These are phyloP conservation scores for Obelidium mucronatum DNA, from an alignment of 192 early-diverging fungal species.

Conservation along the genomic window DNA sequence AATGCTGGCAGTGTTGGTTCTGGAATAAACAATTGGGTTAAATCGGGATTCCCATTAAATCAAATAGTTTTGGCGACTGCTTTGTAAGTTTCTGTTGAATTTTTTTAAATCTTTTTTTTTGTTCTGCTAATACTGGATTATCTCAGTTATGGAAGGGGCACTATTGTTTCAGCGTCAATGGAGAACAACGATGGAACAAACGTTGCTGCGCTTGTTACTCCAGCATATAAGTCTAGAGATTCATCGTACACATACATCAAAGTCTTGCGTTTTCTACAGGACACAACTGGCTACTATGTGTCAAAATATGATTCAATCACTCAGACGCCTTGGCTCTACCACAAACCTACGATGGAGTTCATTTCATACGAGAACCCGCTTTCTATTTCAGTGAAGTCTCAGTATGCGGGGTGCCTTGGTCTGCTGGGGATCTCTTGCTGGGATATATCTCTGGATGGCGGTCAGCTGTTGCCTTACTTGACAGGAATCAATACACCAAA, in stretches of 20 bases:
- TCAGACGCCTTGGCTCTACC: conserved; percentile 78
- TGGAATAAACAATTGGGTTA: neutral
- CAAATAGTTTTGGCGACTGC: conserved; percentile 6
- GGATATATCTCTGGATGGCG: conserved; percentile 4
- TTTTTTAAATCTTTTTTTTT: neutral
- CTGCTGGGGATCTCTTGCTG: conserved; percentile 31
- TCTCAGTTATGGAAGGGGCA: conserved; percentile 2
- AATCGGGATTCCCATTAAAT: conserved; percentile 4
- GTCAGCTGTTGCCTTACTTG: neutral
- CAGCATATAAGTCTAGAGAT: neutral
- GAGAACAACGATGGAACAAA: conserved; percentile 6
- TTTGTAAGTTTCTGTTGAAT: conserved; percentile 2
- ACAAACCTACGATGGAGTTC: conserved; percentile 60
- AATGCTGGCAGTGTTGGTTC: neutral
- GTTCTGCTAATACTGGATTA: neutral
- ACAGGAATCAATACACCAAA: too few relatives aligned
- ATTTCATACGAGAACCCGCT: conserved; percentile 76
- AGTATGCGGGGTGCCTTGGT: conserved; percentile 60
- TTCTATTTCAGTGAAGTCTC: conserved; percentile 63
- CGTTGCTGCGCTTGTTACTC: neutral
- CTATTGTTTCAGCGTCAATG: conserved; percentile 3
- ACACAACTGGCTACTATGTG: conserved; percentile 59
- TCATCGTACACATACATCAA: neutral
- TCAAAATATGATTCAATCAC: conserved; percentile 68
- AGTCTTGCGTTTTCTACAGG: neutral